A percentile compares a stretch with the other conserved stretches of the same genome.
phyloP scores from a whole-genome alignment of 2,329 filamentous ascomycete species.

The Botrytis squamosa region DNA sequence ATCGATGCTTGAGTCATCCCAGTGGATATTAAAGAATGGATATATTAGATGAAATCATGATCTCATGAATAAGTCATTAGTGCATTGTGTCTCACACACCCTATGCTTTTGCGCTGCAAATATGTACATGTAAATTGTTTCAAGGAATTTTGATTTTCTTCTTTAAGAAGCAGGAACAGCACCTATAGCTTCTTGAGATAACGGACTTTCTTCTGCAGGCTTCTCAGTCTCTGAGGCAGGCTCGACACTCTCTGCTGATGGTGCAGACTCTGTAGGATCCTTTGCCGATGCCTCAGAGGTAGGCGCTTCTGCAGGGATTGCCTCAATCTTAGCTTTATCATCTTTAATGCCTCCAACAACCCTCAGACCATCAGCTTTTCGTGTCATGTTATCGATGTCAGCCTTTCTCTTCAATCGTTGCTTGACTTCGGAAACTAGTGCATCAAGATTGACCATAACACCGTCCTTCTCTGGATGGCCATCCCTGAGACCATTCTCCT shows the following conservation, averaged over 20 bases:
- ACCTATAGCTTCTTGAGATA: slow-evolving; percentile 30
- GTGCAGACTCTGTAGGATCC: slow-evolving; percentile 2
- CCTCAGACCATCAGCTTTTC: slow-evolving; percentile 35
- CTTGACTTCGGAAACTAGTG: slow-evolving; percentile 64
- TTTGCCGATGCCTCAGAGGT: not conserved
- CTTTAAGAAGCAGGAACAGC: slow-evolving; percentile 33
- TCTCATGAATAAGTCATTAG: slow-evolving; percentile 3
- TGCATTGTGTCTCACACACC: slow-evolving; percentile 2
- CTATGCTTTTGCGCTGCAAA: slow-evolving; percentile 5
- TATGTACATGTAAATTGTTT: slow-evolving; percentile 16
- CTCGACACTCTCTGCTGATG: slow-evolving; percentile 1
- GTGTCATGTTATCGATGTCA: slow-evolving; percentile 35
- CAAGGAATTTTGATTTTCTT: slow-evolving; percentile 3
- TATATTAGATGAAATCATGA: not conserved
- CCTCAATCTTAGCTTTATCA: slow-evolving; percentile 24
- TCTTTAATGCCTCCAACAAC: slow-evolving; percentile 37
- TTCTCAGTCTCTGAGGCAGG: slow-evolving; percentile 1
- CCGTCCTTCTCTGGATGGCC: slow-evolving; percentile 91
- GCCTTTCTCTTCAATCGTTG: slow-evolving; percentile 44
- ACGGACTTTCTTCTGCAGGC: slow-evolving; percentile 18
- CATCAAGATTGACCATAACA: slow-evolving; percentile 64
- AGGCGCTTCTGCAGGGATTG: slow-evolving; percentile 25
- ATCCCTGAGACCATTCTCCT: slow-evolving; percentile 76
- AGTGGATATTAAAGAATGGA: not conserved
- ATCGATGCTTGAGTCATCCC: not conserved